Evolutionary conservation across 2,329 filamentous ascomycete genomes (phyloP).

Genomic region (Penicillium brevicompactum): DNA sequence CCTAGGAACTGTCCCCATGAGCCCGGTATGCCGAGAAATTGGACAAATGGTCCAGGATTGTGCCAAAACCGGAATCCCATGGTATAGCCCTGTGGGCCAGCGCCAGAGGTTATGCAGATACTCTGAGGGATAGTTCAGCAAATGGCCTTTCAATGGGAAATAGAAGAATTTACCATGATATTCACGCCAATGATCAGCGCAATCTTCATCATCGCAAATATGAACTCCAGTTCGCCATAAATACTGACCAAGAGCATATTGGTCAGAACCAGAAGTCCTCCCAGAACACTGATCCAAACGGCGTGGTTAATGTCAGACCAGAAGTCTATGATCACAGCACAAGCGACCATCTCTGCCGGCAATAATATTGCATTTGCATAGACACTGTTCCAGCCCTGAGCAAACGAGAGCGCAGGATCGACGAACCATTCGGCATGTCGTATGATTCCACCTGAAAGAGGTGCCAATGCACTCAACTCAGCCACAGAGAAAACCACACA

Average conservation of each 20-base stretch:
- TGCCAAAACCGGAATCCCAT: constrained; percentile 48
- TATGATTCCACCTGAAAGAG: constrained; percentile 4
- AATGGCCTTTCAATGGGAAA: background rate
- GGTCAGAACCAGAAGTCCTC: background rate
- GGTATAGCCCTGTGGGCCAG: constrained; percentile 20
- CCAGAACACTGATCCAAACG: background rate
- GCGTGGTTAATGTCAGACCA: constrained; percentile 4
- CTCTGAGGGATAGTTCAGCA: background rate
- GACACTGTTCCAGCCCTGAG: constrained; percentile 3
- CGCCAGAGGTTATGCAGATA: constrained; percentile 38
- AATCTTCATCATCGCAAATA: constrained; percentile 59
- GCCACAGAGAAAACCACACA: constrained; percentile 29
- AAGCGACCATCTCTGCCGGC: constrained; percentile 4
- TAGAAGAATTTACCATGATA: constrained; percentile 49
- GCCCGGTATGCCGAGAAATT: constrained; percentile 42
- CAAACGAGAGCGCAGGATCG: constrained; percentile 2
- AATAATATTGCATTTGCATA: constrained; percentile 2
- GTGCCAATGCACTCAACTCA: constrained; percentile 1
- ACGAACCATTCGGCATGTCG: constrained; percentile 5
- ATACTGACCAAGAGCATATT: constrained; percentile 25
- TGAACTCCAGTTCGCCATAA: constrained; percentile 55
- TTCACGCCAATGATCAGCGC: constrained; percentile 62
- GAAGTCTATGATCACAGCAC: constrained; percentile 6
- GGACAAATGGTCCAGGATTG: constrained; percentile 44
- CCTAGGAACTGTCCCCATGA: constrained; percentile 47